Evolutionary conservation across 176 grass and related monocot genomes (phyloP).

Genomic region (Oryza officinalis): DNA sequence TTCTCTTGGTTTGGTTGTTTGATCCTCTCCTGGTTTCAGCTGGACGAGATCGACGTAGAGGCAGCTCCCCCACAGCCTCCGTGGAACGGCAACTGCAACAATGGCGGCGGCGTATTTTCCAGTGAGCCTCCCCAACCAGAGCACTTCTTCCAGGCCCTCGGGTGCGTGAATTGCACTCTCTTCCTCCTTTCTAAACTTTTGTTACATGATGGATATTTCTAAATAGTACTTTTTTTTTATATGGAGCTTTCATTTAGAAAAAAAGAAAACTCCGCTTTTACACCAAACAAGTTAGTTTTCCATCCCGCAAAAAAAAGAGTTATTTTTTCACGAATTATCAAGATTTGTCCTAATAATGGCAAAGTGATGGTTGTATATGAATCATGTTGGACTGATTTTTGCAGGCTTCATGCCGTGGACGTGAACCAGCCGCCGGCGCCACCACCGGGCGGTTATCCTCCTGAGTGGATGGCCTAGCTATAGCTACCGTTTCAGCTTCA

Average conservation of each 20-base stretch:
- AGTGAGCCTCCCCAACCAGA: slow-evolving; percentile 43
- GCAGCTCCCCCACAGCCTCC: background rate
- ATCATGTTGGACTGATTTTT: background rate
- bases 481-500: background rate
- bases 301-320: too few relatives aligned
- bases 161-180: slow-evolving; percentile 19
- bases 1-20: background rate
- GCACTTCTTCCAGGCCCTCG: slow-evolving; percentile 48
- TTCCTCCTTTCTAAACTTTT: background rate
- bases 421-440: slow-evolving; percentile 36
- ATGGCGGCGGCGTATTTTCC: background rate
- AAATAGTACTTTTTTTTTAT: too few relatives aligned
- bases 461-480: slow-evolving; percentile 45
- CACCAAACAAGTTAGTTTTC: background rate
- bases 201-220: background rate
- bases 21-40: slow-evolving; percentile 33
- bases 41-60: slow-evolving; percentile 24
- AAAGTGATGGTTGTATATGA: background rate
- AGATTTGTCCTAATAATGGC: background rate
- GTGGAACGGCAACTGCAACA: slow-evolving; percentile 5
- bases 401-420: slow-evolving; percentile 33
- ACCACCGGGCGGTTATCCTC: slow-evolving; percentile 6
- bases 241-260: background rate
- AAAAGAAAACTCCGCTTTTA: background rate
- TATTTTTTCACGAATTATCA: background rate